Evolutionary conservation across 176 grass and related monocot species (phyloP), one percentile per base, ranked within the genome.

Genomic region (Cenchrus purpureus): DNA sequence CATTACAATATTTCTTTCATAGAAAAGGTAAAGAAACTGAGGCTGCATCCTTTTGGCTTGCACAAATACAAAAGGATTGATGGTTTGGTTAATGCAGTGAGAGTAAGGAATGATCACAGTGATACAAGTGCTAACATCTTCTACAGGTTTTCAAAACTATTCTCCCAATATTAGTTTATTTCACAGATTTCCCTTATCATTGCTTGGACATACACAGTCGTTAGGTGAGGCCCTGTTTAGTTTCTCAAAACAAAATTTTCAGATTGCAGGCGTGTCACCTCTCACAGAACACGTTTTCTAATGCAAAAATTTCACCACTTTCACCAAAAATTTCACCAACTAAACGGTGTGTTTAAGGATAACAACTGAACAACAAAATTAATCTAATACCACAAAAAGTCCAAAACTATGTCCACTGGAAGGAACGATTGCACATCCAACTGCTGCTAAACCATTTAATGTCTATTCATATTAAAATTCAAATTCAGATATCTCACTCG

Each of bases 401-500:
- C 16, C 69, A 20, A 64, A 46, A 77, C 13, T 55, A 61, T 9
- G 14, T 71, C 73, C 13, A 29, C 16, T 55, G 55, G 44, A 49
- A 77, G 45, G 57, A 78, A 59, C 1, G 11, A 59, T 44, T 77
- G 25, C 6, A 37, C 1, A 75, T n/a, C 42, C 19, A 63, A 71
- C 10, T 42, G 16, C 63, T 86, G 43, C 5, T 55, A 20, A 82
- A 65, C 28, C 28, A 78, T 71, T 45, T 83, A 71, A 31, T 48
- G 78, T 71, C 58, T 55, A 88, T 12, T 13, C 20, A 78, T 55
- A 53, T 72, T 32, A 46, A 73, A 53, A 5, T 22, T 68, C 40
- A 57, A 57, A 68, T 68, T 68, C 63, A n/a, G 25, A 53, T 20
- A 49, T 52, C 25, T 45, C 12, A 29, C 45, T 55, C 32, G 16